Base-by-base conservation (phyloP, 202 grass and related monocot genomes). In the Alloteropsis angusta region DNA sequence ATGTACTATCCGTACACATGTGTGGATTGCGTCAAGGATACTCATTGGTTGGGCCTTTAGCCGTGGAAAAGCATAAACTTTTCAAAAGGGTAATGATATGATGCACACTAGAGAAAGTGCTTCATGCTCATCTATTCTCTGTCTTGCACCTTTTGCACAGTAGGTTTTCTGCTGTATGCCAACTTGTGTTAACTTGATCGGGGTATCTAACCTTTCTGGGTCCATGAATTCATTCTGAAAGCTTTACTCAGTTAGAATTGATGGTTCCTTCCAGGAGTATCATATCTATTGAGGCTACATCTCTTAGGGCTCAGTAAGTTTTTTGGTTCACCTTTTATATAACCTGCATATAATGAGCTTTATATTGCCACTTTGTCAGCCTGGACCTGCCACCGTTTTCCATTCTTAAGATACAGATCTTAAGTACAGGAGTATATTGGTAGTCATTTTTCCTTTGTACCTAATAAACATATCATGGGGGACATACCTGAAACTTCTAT, bases 71-170 rank as follows among this genome's bases (percentile, higher is more conserved):
- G n/a, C n/a, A n/a, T n/a, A n/a, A n/a, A n/a, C n/a, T n/a, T n/a
- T n/a, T n/a, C n/a, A n/a, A n/a, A n/a, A n/a, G n/a, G 48, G 52
- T 54, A 68, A 85, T 89, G 87, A 89, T 89, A 89, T 89, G 78
- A 82, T 52, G 71, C 77, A 85, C 77, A 82, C 82, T 89, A 89
- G 82, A 72, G 28, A 60, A 77, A 89, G 72, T 73, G 66, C 36
- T 78, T 55, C 34, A 44, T 30, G 23, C 44, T 89, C 71, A 77
- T 44, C 70, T 76, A 9, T 47, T 71, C 25, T 87, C 25, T 87
- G 35, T 48, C 66, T 16, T 71, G 44, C 45, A 6, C 45, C 37
- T 38, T 56, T 73, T 65, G 55, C 66, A 65, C 39, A 48, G 26
- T 69, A 36, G 71, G 54, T 71, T 69, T 47, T 35, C 50, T 63